A percentile compares a stretch with the other conserved stretches of the same genome.
These are phyloP conservation scores for Colletotrichum phormii DNA, from an alignment of 2,329 filamentous ascomycete species.

Conservation along the genomic window DNA sequence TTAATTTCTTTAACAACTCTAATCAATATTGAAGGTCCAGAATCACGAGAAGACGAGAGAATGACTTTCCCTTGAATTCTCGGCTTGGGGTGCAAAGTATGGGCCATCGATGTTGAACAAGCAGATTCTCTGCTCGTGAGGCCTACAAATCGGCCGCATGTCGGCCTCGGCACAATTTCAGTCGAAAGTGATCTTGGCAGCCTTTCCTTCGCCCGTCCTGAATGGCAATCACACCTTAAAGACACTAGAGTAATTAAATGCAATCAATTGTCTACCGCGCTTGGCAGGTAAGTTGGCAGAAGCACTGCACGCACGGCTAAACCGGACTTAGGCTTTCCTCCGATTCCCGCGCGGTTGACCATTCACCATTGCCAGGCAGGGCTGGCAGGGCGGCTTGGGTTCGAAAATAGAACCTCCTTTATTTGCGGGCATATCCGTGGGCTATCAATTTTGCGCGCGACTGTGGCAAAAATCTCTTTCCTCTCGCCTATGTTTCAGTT, in stretches of 20 bases:
- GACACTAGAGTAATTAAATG: conserved; percentile 3
- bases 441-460: not conserved
- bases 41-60: not conserved
- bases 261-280: conserved; percentile 6
- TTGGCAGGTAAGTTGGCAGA: not conserved
- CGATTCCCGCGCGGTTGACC: conserved; percentile 11
- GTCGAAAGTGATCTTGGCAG: not conserved
- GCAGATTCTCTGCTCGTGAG: not conserved
- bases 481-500: conserved; percentile 15
- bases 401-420: conserved; percentile 16
- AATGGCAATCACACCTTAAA: not conserved
- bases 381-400: not conserved
- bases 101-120: not conserved
- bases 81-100: not conserved
- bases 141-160: not conserved
- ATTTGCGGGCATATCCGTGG: conserved; percentile 12
- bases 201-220: not conserved
- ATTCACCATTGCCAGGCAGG: not conserved
- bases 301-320: conserved; percentile 2
- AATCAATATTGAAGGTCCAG: conserved; percentile 9
- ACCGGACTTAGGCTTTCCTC: not conserved
- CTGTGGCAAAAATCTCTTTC: conserved; percentile 14
- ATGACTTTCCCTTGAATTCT: not conserved
- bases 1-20: conserved; percentile 26
- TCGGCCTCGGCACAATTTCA: not conserved